A percentile compares a stretch with the other conserved stretches of the same genome.
These are phyloP conservation scores for Thelephora ganbajun DNA, from an alignment of 768 basidiomycete species.

Conservation along the genomic window DNA sequence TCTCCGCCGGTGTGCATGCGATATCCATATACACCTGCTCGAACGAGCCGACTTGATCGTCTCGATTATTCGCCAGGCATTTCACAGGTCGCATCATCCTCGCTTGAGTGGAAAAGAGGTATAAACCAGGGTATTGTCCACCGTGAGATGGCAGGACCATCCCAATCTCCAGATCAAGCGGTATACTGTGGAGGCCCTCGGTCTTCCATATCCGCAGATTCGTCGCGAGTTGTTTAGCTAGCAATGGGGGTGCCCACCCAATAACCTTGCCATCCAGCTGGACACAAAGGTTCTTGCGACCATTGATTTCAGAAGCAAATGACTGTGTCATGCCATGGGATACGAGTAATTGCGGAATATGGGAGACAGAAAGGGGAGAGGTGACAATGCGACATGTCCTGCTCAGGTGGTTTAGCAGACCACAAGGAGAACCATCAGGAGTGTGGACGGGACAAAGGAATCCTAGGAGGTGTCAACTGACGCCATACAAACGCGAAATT, in stretches of 20 bases:
- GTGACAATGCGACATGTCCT: constrained; percentile 89
- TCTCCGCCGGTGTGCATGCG: constrained; percentile 80
- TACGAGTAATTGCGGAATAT: constrained; percentile 71
- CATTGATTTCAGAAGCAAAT: constrained; percentile 70
- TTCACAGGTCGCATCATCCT: constrained; percentile 99
- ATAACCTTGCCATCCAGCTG: constrained; percentile 94
- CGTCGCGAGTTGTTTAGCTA: constrained; percentile 70
- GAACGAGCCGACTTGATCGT: constrained; percentile 90
- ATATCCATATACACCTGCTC: constrained; percentile 99
- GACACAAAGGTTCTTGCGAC: constrained; percentile 68
- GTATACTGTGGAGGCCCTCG: constrained; percentile 65
- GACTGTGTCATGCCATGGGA: constrained; percentile 91
- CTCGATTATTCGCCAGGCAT: constrained; percentile 69
- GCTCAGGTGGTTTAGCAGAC: constrained; percentile 92
- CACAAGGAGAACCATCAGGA: constrained; percentile 95
- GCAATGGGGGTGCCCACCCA: constrained; percentile 73
- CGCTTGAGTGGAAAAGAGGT: constrained; percentile 73
- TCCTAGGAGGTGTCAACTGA: constrained; percentile 29
- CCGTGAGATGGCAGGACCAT: constrained; percentile 74
- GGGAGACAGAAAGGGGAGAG: constrained; percentile 51
- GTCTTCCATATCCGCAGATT: constrained; percentile 92
- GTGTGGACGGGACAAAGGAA: constrained; percentile 99
- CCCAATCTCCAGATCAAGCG: constrained; percentile 91
- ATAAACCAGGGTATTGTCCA: constrained; percentile 94
- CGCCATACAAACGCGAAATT: neutral